Conservation (phyloP, 257 asterid species). For the Solanum microdontum region DNA sequence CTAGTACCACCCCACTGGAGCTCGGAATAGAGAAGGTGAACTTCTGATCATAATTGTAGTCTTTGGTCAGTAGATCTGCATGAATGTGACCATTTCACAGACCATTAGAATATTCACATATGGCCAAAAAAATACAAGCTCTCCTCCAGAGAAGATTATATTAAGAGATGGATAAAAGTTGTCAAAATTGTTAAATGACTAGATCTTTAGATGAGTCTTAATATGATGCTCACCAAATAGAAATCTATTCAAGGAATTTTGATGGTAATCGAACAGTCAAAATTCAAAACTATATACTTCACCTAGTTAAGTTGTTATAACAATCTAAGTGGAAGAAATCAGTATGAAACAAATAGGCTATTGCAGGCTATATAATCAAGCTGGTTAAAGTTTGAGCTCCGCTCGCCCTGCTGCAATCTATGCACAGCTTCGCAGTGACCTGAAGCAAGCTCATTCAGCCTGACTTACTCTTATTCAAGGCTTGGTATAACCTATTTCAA, state of each 20-base stretch:
- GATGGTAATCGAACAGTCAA: not conserved
- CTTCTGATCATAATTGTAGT: slow-evolving; percentile 81
- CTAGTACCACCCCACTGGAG: slow-evolving; percentile 64
- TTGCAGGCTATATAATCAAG: not conserved
- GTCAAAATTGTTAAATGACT: not conserved
- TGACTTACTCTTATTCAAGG: not conserved
- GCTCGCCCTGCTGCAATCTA: not conserved
- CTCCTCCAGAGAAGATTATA: not conserved
- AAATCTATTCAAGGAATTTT: not conserved
- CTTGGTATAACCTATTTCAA: not conserved
- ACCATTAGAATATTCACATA: not conserved
- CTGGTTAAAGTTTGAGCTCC: not conserved
- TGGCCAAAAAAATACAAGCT: not conserved
- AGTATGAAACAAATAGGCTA: not conserved
- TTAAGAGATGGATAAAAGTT: not conserved
- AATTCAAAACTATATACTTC: not conserved
- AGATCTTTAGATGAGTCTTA: not conserved
- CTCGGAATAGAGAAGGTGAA: slow-evolving; percentile 61
- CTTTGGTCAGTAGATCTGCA: slow-evolving; percentile 77
- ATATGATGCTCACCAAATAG: not conserved
- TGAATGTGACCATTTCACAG: not conserved
- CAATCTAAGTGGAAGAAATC: not conserved
- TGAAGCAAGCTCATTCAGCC: not conserved
- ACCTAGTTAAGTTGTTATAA: not conserved
- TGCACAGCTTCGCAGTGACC: not conserved